A percentile compares a stretch with the other conserved stretches of the same genome.
Conservation (phyloP, 495 filamentous ascomycete species). For the Clohesyomyces aquaticus region DNA sequence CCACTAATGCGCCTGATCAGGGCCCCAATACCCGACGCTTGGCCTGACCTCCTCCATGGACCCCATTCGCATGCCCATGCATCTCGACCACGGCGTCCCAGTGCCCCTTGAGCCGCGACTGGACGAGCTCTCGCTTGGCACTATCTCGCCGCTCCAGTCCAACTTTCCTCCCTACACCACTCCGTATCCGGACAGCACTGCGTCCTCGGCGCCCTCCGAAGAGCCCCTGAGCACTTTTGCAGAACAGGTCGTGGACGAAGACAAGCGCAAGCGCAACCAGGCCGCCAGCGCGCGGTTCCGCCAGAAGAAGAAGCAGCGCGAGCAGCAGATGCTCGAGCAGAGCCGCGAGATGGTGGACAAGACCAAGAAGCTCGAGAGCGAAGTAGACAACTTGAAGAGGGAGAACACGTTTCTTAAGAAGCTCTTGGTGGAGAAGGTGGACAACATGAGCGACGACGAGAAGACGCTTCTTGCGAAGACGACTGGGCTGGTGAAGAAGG, state of each 20-base stretch:
- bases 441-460: conserved; percentile 35
- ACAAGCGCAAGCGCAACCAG: conserved; percentile 36
- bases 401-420: conserved; percentile 32
- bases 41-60: conserved; percentile 24
- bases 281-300: conserved; percentile 33
- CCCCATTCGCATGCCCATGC: conserved; percentile 8
- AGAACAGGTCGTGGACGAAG: conserved; percentile 21
- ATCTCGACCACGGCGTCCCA: conserved; percentile 8
- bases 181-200: conserved; percentile 21
- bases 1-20: conserved; percentile 19
- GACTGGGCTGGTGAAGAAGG: not conserved
- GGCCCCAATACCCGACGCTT: conserved; percentile 13
- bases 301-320: conserved; percentile 37
- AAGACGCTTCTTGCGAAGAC: conserved; percentile 21
- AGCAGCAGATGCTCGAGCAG: conserved; percentile 35
- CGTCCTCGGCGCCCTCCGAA: conserved; percentile 24
- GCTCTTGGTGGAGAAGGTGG: conserved; percentile 36
- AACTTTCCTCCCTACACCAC: conserved; percentile 13
- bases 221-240: conserved; percentile 22
- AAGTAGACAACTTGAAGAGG: conserved; percentile 27
- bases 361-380: conserved; percentile 29
- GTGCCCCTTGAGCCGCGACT: conserved; percentile 1
- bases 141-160: conserved; percentile 22
- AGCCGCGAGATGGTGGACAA: conserved; percentile 20
- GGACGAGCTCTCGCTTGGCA: conserved; percentile 26